These are phyloP conservation scores for Fusarium irregulare DNA, from an alignment of 2,329 filamentous ascomycete species.

Conservation along the genomic window DNA sequence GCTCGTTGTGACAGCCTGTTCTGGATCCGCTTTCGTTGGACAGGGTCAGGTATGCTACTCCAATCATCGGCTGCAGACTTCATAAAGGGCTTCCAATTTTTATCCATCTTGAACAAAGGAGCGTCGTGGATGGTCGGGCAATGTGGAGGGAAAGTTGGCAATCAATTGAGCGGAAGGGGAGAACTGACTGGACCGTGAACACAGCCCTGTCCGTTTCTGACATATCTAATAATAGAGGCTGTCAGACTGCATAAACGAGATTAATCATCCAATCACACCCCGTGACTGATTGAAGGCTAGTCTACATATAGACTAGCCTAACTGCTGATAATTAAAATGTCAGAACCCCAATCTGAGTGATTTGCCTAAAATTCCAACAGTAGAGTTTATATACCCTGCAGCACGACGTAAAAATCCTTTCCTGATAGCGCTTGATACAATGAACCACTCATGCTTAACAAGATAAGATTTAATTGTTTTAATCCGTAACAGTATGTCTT, in stretches of 20 bases:
- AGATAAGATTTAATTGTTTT: accelerated
- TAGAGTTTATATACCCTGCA: neutral
- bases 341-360: neutral
- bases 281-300: neutral
- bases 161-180: neutral
- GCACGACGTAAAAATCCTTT: neutral
- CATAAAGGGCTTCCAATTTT: constrained; percentile 14
- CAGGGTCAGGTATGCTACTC: constrained; percentile 17
- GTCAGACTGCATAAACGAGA: constrained; percentile 18
- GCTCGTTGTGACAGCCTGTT: constrained; percentile 35
- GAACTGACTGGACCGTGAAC: neutral
- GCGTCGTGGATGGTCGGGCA: too few relatives aligned
- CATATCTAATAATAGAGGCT: neutral
- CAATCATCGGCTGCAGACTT: constrained; percentile 24
- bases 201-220: neutral
- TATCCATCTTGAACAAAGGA: neutral
- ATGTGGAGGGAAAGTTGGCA: neutral
- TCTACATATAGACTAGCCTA: neutral
- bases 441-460: accelerated
- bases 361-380: neutral
- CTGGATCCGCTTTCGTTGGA: constrained; percentile 33
- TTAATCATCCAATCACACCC: neutral
- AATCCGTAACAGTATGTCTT: accelerated
- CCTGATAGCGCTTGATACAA: neutral
- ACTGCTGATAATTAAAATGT: neutral